Conservation (phyloP, 2,329 filamentous ascomycete genomes). For the Aspergillus tubingensis region DNA sequence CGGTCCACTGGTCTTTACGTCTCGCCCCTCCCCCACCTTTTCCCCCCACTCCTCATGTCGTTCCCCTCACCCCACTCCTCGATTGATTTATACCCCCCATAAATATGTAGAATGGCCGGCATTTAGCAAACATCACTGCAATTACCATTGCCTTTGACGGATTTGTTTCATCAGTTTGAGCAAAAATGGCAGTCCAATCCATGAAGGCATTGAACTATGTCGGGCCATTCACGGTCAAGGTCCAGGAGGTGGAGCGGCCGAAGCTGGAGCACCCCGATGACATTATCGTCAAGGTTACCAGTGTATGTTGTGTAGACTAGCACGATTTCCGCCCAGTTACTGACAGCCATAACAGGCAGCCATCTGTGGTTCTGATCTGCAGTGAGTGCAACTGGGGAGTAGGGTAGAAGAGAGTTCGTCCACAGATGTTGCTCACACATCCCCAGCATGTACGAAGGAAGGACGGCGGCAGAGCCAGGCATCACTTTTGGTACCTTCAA, state of each 20-base stretch:
- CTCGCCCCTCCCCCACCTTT: neutral
- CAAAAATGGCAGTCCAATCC: conserved; percentile 29
- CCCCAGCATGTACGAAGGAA: conserved; percentile 62
- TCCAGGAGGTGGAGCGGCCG: conserved; percentile 61
- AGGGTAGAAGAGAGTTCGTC: conserved; percentile 5
- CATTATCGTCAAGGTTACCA: conserved; percentile 66
- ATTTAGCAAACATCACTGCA: too few species aligned
- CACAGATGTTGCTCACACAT: conserved; percentile 37
- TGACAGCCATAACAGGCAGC: conserved; percentile 34
- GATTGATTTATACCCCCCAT: neutral
- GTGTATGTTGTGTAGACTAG: conserved; percentile 46
- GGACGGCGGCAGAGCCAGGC: conserved; percentile 63
- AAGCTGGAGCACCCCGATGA: conserved; percentile 66
- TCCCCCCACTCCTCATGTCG: neutral
- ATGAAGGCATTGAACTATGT: conserved; percentile 68
- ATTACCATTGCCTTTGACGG: too few species aligned
- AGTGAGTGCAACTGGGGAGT: conserved; percentile 33
- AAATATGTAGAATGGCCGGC: too few species aligned
- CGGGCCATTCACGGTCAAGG: conserved; percentile 63
- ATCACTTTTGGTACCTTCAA: conserved; percentile 54
- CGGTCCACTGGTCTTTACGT: too few species aligned
- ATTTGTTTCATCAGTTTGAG: too few species aligned
- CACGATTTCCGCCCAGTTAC: neutral
- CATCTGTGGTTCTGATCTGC: conserved; percentile 58
- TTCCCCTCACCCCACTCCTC: neutral